Evolutionary conservation across 228 moss, liverwort and hornwort species (phyloP), one percentile per base, ranked within the genome.

Genomic region (Sphagnum fallax): DNA sequence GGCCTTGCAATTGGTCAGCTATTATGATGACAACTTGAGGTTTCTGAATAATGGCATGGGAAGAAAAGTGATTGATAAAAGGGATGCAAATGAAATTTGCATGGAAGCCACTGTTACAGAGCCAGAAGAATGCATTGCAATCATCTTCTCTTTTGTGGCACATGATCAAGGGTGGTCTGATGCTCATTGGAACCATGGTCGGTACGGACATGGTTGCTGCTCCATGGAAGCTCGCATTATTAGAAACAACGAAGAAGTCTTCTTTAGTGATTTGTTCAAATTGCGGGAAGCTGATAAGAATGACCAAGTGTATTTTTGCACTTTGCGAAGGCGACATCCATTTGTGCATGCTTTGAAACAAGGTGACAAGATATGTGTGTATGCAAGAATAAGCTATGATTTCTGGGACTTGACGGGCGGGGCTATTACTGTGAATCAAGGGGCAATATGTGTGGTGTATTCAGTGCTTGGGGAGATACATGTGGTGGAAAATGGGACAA

Each of bases 261-360:
- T 32, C 11, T 5, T 18, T 4, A 51, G 53, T 13, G 0, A 9
- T 16, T 53, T 67, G 52, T 55, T 52, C 67, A 32, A 13, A 18
- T 10, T 67, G 53, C 49, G 47, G 32, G 10, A 67, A 4, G 67
- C 53, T 11, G 67, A 67, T 16, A 6, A 16, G 5, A 2, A 18
- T 5, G 18, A 67, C 53, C 53, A 67, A 51, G 67, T 67, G 6
- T 67, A 67, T 67, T 16, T 67, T 10, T 67, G 67, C 67, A 55
- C 67, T 52, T 53, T 67, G 11, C 67, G 53, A 14, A 55, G 67
- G 48, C 32, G 6, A 4, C 16, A 67, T 13, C 53, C 67, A 52
- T 67, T 67, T 15, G 53, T 67, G 15, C 16, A 18, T 50, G 13
- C n/a, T 50, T 13, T 53, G 10, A 16, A 67, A 47, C 47, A 47